Evolutionary conservation across 768 basidiomycete genomes (phyloP).

Genomic region (Mrakia gelida): DNA sequence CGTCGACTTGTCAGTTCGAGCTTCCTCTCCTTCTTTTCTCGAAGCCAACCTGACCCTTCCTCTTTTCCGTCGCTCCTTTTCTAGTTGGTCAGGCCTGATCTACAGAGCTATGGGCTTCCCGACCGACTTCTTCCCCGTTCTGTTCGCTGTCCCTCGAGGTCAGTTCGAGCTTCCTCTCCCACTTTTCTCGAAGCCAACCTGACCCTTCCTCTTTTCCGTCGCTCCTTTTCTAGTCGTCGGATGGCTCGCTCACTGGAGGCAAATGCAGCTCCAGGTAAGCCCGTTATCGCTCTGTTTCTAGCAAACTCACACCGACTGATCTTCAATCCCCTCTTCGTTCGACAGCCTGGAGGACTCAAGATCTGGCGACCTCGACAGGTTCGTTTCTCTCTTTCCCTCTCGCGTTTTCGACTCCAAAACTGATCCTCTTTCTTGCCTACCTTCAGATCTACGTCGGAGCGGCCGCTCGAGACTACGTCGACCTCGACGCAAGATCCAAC

Average conservation of each 20-base stretch:
- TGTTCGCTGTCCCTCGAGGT: constrained; percentile 78
- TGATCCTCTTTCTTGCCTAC: not conserved
- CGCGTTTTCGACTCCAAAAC: not conserved
- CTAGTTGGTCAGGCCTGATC: constrained; percentile 56
- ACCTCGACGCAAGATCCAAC: constrained; percentile 1
- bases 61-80: no score
- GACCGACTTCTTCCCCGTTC: constrained; percentile 66
- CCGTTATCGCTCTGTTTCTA: no score
- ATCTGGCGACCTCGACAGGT: constrained; percentile 83
- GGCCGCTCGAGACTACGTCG: constrained; percentile 67
- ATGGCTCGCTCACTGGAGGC: constrained; percentile 81
- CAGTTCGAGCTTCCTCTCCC: no score
- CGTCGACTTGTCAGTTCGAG: no score
- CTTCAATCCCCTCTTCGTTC: no score
- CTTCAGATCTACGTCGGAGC: constrained; percentile 74
- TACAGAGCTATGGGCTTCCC: constrained; percentile 91
- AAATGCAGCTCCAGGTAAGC: constrained; percentile 78
- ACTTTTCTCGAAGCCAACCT: no score
- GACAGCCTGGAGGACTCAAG: constrained; percentile 64
- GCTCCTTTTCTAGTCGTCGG: constrained; percentile 58
- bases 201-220: no score
- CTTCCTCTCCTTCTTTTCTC: no score
- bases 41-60: no score
- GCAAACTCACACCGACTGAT: constrained; percentile 35
- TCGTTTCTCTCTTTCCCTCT: constrained; percentile 6